A percentile compares a stretch with the other conserved stretches of the same genome.
Conservation (phyloP, 2,329 filamentous ascomycete species). For the Pseudogymnoascus sp. region DNA sequence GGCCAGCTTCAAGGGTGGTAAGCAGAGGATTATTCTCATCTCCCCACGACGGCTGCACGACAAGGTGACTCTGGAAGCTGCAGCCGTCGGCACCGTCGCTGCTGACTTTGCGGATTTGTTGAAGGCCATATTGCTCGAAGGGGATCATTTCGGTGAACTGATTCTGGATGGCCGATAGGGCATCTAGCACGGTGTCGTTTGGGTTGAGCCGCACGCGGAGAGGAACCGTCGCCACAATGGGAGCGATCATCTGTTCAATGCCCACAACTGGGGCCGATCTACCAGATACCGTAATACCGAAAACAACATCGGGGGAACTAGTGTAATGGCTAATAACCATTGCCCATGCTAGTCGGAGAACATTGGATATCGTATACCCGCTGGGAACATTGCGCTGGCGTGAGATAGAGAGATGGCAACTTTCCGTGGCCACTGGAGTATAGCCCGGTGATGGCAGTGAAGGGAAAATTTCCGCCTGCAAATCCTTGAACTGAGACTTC, state of each 20-base stretch:
- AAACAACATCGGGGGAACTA: slow-evolving; percentile 33
- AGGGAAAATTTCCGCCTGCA: slow-evolving; percentile 10
- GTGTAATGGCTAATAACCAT: slow-evolving; percentile 32
- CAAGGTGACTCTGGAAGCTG: slow-evolving; percentile 16
- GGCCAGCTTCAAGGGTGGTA: neutral
- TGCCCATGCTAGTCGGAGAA: slow-evolving; percentile 36
- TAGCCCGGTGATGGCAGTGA: slow-evolving; percentile 13
- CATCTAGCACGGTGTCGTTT: slow-evolving; percentile 30
- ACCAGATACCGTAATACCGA: slow-evolving; percentile 36
- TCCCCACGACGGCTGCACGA: slow-evolving; percentile 15
- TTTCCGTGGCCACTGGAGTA: slow-evolving; percentile 9
- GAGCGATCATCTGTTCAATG: slow-evolving; percentile 35
- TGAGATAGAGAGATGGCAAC: neutral
- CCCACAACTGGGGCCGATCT: slow-evolving; percentile 32
- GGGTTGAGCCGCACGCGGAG: slow-evolving; percentile 30
- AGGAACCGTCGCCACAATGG: slow-evolving; percentile 37
- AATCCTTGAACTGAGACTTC: slow-evolving; percentile 10
- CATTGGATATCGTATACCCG: slow-evolving; percentile 23
- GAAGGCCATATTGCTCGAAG: slow-evolving; percentile 15
- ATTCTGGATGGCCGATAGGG: slow-evolving; percentile 39
- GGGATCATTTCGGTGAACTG: slow-evolving; percentile 40
- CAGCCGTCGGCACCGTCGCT: slow-evolving; percentile 9
- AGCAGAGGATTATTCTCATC: neutral
- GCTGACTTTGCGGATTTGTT: slow-evolving; percentile 12
- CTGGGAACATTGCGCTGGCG: neutral